A percentile compares a stretch with the other conserved stretches of the same genome.
Evolutionary conservation across 148 eudicot species (phyloP).

Genomic region (Camellia granthamiana): DNA sequence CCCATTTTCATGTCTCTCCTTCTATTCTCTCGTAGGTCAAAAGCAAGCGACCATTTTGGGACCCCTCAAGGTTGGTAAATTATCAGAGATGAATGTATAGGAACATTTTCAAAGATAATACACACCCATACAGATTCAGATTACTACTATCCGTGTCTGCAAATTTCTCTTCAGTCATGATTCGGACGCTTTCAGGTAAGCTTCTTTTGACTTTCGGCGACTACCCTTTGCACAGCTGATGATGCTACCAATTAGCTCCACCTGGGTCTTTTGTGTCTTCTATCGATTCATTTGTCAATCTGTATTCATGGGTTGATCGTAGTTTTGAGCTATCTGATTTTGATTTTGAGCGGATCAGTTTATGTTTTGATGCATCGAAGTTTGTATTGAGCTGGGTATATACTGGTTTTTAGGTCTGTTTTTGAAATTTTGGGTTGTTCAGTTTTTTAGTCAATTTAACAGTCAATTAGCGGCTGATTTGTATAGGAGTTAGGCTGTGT

Average conservation of each 20-base stretch:
- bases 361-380: background rate
- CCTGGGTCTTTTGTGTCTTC: background rate
- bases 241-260: too few species aligned
- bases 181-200: slow-evolving; percentile 44
- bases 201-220: slow-evolving; percentile 24
- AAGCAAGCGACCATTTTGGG: background rate
- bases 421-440: background rate
- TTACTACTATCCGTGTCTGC: slow-evolving; percentile 4
- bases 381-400: slow-evolving; percentile 7
- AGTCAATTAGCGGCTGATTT: background rate
- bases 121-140: background rate
- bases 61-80: background rate
- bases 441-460: background rate
- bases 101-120: background rate
- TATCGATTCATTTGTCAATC: background rate
- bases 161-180: slow-evolving; percentile 11
- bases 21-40: background rate
- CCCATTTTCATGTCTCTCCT: background rate
- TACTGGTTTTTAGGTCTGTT: background rate
- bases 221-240: background rate
- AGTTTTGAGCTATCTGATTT: background rate
- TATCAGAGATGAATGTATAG: background rate
- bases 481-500: background rate
- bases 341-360: slow-evolving; percentile 14
- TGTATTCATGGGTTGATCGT: background rate